Evolutionary conservation across 352 stramenopile genomes (phyloP), one percentile per base, ranked within the genome.

Genomic region (Phytophthora cryptogea): DNA sequence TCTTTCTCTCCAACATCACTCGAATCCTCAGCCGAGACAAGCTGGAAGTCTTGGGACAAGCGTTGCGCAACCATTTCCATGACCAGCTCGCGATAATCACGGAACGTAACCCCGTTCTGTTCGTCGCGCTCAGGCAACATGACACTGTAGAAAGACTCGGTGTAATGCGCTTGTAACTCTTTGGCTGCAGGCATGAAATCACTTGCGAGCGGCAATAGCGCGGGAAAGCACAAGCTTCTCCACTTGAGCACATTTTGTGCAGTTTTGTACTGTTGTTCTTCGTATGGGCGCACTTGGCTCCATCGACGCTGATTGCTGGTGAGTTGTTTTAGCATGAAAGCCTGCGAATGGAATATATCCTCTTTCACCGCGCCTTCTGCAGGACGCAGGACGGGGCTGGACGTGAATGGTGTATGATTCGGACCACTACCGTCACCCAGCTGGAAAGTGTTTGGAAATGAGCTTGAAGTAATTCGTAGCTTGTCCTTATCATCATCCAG

Each of bases 141-240:
- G 37, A 95, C 75, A 32, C 72, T 91, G 65, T 96, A 95, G 47
- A 94, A 91, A n/a, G 78, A 90, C 52, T 95, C 72, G 0, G 74
- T 90, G 59, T 95, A 96, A 60, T 91, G 82, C 10, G 76, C 74
- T 63, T 92, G 70, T 14, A 95, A 67, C 61, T 96, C 87, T 49
- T 91, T 88, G 4, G 74, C 52, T 0, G 74, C 72, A 3, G 91
- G 91, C 27, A 96, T 81, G 56, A 90, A 97, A 59, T 98, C 92
- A 26, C 87, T 98, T 9, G 90, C 95, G 10, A 97, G 76, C 17
- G 93, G 93, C 23, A 98, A 76, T 57, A 99, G 89, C 5, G 97
- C 97, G 5, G 97, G 97, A 59, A 98, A 97, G 39, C 86, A 97
- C 17, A 99, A 70, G 62, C 87, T 97, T 56, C 98, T 98, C 96